A percentile compares a stretch with the other conserved stretches of the same genome.
Conservation (phyloP, 176 grass and related monocot genomes). For the Triticum dicoccoides region DNA sequence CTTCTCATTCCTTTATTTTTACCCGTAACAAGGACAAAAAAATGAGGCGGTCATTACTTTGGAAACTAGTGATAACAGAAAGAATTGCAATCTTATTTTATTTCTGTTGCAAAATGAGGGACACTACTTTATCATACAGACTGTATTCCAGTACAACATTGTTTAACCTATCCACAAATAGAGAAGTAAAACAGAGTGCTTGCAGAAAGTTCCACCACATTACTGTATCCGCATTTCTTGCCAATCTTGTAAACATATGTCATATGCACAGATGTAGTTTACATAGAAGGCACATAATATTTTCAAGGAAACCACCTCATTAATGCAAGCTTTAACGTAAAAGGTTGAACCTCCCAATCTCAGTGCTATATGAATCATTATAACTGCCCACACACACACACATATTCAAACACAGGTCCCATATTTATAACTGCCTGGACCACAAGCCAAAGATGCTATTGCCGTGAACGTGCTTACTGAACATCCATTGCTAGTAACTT, state of each 20-base stretch:
- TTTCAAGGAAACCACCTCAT: neutral
- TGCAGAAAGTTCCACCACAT: neutral
- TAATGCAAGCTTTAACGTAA: neutral
- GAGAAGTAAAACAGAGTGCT: neutral
- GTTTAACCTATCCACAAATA: neutral
- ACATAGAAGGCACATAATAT: neutral
- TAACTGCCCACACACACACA: neutral
- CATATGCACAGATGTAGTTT: neutral
- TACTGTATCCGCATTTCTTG: neutral
- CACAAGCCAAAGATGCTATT: slow-evolving; percentile 12
- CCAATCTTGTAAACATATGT: neutral
- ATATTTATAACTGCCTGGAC: slow-evolving; percentile 4
- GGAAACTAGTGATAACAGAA: neutral
- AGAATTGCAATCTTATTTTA: neutral
- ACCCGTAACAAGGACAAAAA: neutral
- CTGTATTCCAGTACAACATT: neutral
- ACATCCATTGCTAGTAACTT: neutral
- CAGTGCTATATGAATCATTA: slow-evolving; percentile 14
- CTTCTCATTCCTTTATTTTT: neutral
- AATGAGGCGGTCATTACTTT: neutral
- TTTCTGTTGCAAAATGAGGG: neutral
- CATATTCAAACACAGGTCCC: neutral
- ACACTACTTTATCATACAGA: neutral
- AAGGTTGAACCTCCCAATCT: neutral
- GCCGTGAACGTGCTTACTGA: neutral